These are phyloP conservation scores for Acacia confusa DNA, from an alignment of 306 rosid genomes.

Conservation along the genomic window DNA sequence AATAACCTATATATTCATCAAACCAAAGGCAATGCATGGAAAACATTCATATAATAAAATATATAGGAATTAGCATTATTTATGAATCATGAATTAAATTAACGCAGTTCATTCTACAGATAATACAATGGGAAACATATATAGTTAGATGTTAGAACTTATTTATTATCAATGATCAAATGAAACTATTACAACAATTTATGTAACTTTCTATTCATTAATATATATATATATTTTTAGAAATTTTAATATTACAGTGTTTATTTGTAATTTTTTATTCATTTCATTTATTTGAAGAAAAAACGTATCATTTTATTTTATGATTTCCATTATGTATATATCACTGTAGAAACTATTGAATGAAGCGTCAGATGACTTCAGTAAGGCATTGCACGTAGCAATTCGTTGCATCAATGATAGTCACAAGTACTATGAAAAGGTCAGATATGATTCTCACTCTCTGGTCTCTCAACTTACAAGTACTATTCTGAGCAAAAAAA, in stretches of 20 bases:
- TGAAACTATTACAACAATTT: neutral
- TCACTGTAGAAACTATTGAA: constrained; percentile 52
- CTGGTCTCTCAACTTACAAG: neutral
- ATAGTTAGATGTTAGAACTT: neutral
- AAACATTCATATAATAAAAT: no score
- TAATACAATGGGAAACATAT: no score
- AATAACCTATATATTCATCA: no score
- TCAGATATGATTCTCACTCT: constrained; percentile 5
- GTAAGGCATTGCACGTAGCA: constrained; percentile 49
- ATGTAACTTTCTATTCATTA: neutral
- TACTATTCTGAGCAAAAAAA: no score
- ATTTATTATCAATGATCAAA: neutral
- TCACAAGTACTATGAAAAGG: constrained; percentile 81
- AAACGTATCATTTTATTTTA: neutral
- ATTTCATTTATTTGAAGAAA: neutral
- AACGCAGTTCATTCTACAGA: no score
- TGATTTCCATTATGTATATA: neutral
- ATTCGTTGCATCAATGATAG: constrained; percentile 73
- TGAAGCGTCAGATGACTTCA: constrained; percentile 48
- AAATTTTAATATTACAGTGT: neutral
- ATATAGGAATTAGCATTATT: no score
- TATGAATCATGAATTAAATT: no score
- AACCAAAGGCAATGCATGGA: no score
- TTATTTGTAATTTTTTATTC: neutral
- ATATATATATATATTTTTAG: no score